These are phyloP conservation scores for Oldenlandia corymbosa DNA, from an alignment of 257 asterid species.

Conservation along the genomic window DNA sequence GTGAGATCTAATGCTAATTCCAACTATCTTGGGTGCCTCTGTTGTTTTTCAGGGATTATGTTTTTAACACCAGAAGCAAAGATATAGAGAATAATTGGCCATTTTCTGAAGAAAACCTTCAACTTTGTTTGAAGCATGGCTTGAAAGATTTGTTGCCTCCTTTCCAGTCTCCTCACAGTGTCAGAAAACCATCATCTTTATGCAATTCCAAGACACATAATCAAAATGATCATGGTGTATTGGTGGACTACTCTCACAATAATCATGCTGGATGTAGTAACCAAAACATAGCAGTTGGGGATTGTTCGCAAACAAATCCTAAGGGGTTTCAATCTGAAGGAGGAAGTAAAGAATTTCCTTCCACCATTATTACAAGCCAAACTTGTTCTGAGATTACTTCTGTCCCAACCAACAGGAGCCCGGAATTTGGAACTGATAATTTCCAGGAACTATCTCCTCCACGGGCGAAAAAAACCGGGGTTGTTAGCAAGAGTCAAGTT, in stretches of 20 bases:
- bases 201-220: slow-evolving; percentile 20
- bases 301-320: slow-evolving; percentile 24
- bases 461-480: slow-evolving; percentile 28
- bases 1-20: slow-evolving; percentile 3
- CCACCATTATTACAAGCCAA: slow-evolving; percentile 28
- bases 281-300: slow-evolving; percentile 23
- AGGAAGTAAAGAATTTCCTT: slow-evolving; percentile 37
- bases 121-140: slow-evolving; percentile 71
- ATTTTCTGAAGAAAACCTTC: slow-evolving; percentile 68
- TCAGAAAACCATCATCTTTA: slow-evolving; percentile 33
- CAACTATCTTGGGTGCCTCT: slow-evolving; percentile 1
- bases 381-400: slow-evolving; percentile 44
- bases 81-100: slow-evolving; percentile 83
- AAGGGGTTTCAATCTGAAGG: slow-evolving; percentile 30
- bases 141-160: slow-evolving; percentile 75
- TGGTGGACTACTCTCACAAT: slow-evolving; percentile 15
- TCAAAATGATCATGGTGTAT: slow-evolving; percentile 20
- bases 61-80: slow-evolving; percentile 53
- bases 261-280: slow-evolving; percentile 21
- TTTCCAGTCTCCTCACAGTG: slow-evolving; percentile 50
- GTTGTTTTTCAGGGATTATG: slow-evolving; percentile 68
- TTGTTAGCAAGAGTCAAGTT: slow-evolving; percentile 31
- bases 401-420: slow-evolving; percentile 24
- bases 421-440: slow-evolving; percentile 32
- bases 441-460: slow-evolving; percentile 2